A percentile compares a stretch with the other conserved stretches of the same genome.
Conservation (phyloP, 169 alveolate genomes). For the Miamiensis avidus region DNA sequence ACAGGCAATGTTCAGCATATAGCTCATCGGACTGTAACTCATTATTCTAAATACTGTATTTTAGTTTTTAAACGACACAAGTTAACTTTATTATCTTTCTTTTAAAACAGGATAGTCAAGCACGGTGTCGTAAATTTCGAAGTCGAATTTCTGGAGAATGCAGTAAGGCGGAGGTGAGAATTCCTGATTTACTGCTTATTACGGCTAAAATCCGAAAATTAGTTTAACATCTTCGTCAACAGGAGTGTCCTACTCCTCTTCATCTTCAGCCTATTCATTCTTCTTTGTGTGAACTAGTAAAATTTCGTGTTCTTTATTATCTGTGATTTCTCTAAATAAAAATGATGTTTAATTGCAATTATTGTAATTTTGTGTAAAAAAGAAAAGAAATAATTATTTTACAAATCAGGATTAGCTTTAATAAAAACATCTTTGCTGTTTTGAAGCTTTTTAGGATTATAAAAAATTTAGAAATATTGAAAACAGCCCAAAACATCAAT, state of each 20-base stretch:
- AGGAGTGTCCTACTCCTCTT: constrained; percentile 19
- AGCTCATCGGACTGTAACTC: constrained; percentile 33
- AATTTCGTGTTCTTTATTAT: constrained; percentile 32
- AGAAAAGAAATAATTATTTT: too few relatives aligned
- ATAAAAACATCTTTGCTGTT: constrained; percentile 19
- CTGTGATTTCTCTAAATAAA: constrained; percentile 18
- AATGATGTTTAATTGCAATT: too few relatives aligned
- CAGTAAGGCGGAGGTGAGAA: constrained; percentile 16
- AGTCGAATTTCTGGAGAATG: constrained; percentile 32
- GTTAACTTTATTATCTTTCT: constrained; percentile 15
- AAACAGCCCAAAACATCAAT: constrained; percentile 62
- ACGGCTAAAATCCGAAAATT: constrained; percentile 33
- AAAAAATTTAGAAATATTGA: constrained; percentile 50
- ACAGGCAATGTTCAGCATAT: constrained; percentile 19
- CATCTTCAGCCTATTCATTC: constrained; percentile 23
- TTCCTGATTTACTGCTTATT: constrained; percentile 20
- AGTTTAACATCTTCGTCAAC: too few relatives aligned
- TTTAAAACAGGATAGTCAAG: constrained; percentile 26
- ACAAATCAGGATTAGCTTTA: constrained; percentile 15
- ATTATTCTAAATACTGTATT: constrained; percentile 35
- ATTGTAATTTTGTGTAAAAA: background rate
- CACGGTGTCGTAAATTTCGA: constrained; percentile 21
- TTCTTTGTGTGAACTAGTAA: constrained; percentile 31
- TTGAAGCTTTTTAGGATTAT: constrained; percentile 52
- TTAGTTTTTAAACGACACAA: constrained; percentile 25